A percentile compares a stretch with the other conserved stretches of the same genome.
phyloP scores from a whole-genome alignment of 75 land plant genomes.

The Sequoia sempervirens region DNA sequence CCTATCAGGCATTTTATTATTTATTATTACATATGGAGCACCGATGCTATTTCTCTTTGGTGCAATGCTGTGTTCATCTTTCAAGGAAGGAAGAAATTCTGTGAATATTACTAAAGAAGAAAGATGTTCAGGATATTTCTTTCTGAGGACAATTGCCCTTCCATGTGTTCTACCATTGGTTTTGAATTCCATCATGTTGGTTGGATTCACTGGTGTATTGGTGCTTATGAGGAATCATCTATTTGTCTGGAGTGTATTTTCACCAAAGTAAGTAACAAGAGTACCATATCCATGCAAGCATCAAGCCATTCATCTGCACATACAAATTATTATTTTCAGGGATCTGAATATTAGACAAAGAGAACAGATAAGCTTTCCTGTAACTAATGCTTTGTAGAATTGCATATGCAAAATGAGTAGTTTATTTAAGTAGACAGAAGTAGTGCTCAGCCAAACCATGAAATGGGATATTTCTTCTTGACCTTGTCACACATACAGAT shows the following conservation, averaged over 20 bases:
- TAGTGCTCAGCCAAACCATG: background rate
- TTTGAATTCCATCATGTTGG: slow-evolving; percentile 67
- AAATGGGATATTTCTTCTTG: background rate
- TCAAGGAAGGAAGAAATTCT: slow-evolving; percentile 5
- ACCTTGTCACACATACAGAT: background rate
- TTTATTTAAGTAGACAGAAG: background rate
- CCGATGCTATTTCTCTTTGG: slow-evolving; percentile 60
- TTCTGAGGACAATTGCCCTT: slow-evolving; percentile 36
- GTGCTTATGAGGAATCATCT: slow-evolving; percentile 82
- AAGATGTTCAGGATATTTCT: slow-evolving; percentile 21
- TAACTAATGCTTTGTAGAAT: background rate
- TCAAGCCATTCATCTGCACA: background rate
- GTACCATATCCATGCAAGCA: background rate
- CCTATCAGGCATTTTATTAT: slow-evolving; percentile 75
- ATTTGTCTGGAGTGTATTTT: slow-evolving; percentile 97
- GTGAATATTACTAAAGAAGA: slow-evolving; percentile 6
- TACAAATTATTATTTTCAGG: background rate
- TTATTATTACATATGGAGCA: slow-evolving; percentile 81
- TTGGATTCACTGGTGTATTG: slow-evolving; percentile 61
- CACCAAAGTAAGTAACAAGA: slow-evolving; percentile 75
- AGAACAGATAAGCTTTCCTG: background rate
- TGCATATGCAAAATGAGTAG: background rate
- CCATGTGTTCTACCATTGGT: slow-evolving; percentile 67
- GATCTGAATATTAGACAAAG: background rate
- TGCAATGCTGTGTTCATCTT: slow-evolving; percentile 40